phyloP scores from a whole-genome alignment of 2,329 filamentous ascomycete species.

The Pyrenochaeta sp. region DNA sequence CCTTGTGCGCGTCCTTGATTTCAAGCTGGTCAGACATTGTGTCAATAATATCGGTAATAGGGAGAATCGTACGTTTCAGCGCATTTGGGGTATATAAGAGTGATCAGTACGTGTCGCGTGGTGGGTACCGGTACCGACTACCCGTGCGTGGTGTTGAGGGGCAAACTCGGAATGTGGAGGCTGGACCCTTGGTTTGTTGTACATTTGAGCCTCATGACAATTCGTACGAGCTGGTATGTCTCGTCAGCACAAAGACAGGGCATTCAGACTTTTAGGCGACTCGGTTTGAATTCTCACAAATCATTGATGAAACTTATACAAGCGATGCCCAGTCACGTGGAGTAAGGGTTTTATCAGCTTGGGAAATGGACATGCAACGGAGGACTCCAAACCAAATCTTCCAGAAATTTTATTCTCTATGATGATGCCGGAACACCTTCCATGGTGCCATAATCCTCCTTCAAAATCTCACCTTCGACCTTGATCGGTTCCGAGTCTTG shows the following conservation, averaged over 20 bases:
- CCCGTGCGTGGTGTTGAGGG: conserved; percentile 12
- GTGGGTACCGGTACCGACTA: conserved; percentile 14
- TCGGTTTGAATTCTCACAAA: no score
- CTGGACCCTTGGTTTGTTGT: neutral
- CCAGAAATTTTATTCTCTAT: conserved; percentile 13
- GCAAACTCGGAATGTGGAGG: conserved; percentile 30
- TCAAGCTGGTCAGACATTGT: conserved; percentile 37
- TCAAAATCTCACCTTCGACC: conserved; percentile 31
- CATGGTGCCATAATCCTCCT: conserved; percentile 43
- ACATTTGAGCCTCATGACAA: neutral
- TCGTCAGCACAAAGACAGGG: no score
- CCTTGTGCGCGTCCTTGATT: conserved; percentile 42
- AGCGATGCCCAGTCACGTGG: no score
- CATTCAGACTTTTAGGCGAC: no score
- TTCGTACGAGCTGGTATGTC: neutral
- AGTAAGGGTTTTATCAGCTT: no score
- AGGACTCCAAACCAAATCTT: no score
- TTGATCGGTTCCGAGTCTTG: conserved; percentile 38
- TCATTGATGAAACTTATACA: no score
- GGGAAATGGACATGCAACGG: no score
- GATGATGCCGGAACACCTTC: conserved; percentile 39
- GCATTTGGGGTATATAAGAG: conserved; percentile 26
- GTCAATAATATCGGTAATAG: neutral
- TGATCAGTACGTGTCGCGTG: conserved; percentile 13
- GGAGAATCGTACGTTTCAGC: neutral